Base-by-base conservation (phyloP, 2,329 filamentous ascomycete genomes). In the Plenodomus biglobosus region DNA sequence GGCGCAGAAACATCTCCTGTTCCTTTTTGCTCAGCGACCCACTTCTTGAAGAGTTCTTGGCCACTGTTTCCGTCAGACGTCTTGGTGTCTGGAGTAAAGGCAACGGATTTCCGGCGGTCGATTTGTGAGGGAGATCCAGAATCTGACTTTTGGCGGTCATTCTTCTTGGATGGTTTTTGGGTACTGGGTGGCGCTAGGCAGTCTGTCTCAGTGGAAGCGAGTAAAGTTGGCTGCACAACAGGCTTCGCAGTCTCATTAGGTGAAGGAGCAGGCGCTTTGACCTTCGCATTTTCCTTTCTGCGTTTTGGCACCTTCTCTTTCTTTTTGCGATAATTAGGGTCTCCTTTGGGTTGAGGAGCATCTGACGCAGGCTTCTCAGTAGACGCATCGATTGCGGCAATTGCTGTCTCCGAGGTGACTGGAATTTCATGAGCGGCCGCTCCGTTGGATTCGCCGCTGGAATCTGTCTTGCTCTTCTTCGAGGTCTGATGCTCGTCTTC, bases 31-130 rank as follows among this genome's bases (percentile, higher is more conserved):
- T 71, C 68, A 10, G 59, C 53, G 11, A 62, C 72, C 79, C 79
- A 82, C 47, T 75, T 70, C 52, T 78, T 76, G 69, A 80, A 81
- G 32, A 80, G 68, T 40, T 76, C 72, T 48, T 78, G 76, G 40
- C 76, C 76, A 46, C 76, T 81, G 50, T 78, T 76, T 17, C 79
- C 81, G 65, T 86, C 82, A 38, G 78, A 69, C 6, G 68, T 72
- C 63, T 87, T 86, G 2, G 83, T 84, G 42, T 85, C 84, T 7
- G 80, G 75, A 1, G 84, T 81, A 64, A 88, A 87, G 1, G 82
- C 80, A 8, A 88, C 85, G 3, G 81, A 83, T 65, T 86, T 86
- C 53, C 73, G 74, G 34, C 64, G 64, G 32, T 64, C 62, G 11
- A 57, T 53, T 20, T 47, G 48, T 22, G 66, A 53, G 8, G 68